phyloP scores from a whole-genome alignment of 768 basidiomycete species.

The Termitomyces sp. region DNA sequence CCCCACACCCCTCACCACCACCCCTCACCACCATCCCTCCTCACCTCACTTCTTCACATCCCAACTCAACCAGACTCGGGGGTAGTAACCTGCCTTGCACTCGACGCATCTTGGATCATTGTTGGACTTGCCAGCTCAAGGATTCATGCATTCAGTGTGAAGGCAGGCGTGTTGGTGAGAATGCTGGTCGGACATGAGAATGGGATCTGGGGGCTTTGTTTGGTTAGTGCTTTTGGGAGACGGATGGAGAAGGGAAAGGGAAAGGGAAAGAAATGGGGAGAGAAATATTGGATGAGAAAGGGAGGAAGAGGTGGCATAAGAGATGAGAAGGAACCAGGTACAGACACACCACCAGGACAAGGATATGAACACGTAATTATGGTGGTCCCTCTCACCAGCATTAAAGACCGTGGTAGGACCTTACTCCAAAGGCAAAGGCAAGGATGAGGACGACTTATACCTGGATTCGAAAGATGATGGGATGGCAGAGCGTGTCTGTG shows the following conservation, averaged over 20 bases:
- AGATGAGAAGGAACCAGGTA: not conserved
- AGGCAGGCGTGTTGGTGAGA: conserved; percentile 70
- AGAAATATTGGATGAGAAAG: no score
- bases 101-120: conserved; percentile 82
- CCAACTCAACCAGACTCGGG: conserved; percentile 37
- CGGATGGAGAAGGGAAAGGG: not conserved
- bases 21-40: conserved; percentile 79
- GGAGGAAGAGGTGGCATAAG: no score
- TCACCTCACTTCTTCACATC: conserved; percentile 49
- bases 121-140: conserved; percentile 85
- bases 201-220: conserved; percentile 14
- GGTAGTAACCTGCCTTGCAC: conserved; percentile 83
- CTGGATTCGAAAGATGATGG: not conserved
- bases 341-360: not conserved
- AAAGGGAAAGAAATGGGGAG: no score
- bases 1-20: conserved; percentile 20
- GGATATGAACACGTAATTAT: conserved; percentile 3
- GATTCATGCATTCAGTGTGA: conserved; percentile 83
- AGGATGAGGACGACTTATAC: no score
- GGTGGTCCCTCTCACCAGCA: conserved; percentile 32
- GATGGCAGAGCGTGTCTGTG: not conserved
- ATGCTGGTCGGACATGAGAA: conserved; percentile 26
- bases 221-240: conserved; percentile 10
- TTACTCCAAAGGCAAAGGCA: conserved; percentile 9
- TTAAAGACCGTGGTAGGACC: conserved; percentile 53